These are phyloP conservation scores for Ormosia semicastrata DNA, from an alignment of 306 rosid species.

Conservation along the genomic window DNA sequence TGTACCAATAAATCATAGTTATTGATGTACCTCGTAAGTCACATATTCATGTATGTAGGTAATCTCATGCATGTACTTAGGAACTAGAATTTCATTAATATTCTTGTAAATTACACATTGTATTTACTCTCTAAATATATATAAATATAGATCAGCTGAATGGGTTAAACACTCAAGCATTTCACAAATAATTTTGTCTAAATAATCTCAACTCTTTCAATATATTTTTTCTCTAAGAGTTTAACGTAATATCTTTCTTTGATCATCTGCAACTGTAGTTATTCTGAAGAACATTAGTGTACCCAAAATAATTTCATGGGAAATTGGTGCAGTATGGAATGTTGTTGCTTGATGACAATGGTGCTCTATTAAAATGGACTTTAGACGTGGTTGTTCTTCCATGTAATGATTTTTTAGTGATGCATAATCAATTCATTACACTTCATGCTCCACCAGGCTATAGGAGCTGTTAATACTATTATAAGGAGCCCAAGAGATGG, in stretches of 20 bases:
- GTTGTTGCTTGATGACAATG: neutral
- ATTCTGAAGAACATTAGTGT: neutral
- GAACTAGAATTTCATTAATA: no score
- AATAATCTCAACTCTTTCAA: no score
- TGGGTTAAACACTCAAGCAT: no score
- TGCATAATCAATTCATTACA: neutral
- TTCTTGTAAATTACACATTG: no score
- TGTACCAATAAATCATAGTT: no score
- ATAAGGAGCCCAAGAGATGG: constrained; percentile 48
- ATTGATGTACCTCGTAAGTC: no score
- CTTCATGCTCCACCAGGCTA: constrained; percentile 30
- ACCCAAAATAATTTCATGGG: neutral
- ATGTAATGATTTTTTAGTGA: neutral
- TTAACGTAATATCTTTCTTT: neutral
- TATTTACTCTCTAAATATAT: no score
- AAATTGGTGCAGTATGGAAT: neutral
- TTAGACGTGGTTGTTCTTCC: neutral
- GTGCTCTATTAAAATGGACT: neutral
- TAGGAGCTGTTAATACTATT: constrained; percentile 50
- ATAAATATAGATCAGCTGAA: no score
- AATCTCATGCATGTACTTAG: no score
- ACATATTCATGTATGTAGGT: no score
- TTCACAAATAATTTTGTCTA: no score
- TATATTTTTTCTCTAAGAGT: neutral
- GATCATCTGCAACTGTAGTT: neutral